Evolutionary conservation across 768 basidiomycete genomes (phyloP), one percentile per base, ranked within the genome.

Genomic region (Rhodosporidiobolus sp.): DNA sequence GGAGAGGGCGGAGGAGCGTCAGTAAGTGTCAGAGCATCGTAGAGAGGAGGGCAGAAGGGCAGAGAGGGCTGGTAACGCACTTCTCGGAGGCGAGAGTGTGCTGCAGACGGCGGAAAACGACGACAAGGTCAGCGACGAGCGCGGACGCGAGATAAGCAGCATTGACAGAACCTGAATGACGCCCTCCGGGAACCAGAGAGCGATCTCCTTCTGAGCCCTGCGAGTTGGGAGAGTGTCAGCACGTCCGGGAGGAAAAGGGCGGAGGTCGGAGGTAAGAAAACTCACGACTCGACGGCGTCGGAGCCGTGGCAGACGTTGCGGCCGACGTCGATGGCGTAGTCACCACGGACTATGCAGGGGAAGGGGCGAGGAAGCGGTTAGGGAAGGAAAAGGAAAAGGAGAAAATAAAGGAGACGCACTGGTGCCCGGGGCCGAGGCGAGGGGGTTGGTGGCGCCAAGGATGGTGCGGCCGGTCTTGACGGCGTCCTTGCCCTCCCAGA

Each of bases 111-210:
- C 8, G 14, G 14, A 43, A 7, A 14, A 43, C 38, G 14, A 43
- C 38, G 38, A 43, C 38, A 43, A 43, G 38, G 38, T 43, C 38
- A 43, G 38, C 38, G 38, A 43, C 38, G 38, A 14, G 8, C 38
- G 38, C 14, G 38, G 14, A 43, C 7, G 8, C 38, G 38, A 7
- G 38, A 14, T 7, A 43, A 43, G 7, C 7, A 14, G 8, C 14
- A 7, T 7, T 43, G 38, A 7, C 38, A 43, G 8, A 43, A 43
- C 38, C 83, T 91, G 88, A 70, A 30, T n/a, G 67, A 87, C 81
- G 67, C 91, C 90, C 81, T 93, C 91, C 46, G 91, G 89, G 91
- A 94, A 94, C 92, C 92, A 94, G 78, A 99, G 88, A 54, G 83
- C 84, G 79, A 99, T 97, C 84, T 99, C 95, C 85, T 94, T 94